Conservation (phyloP, 1,284 basidiomycete genomes). For the Moesziomyces aphidis region DNA sequence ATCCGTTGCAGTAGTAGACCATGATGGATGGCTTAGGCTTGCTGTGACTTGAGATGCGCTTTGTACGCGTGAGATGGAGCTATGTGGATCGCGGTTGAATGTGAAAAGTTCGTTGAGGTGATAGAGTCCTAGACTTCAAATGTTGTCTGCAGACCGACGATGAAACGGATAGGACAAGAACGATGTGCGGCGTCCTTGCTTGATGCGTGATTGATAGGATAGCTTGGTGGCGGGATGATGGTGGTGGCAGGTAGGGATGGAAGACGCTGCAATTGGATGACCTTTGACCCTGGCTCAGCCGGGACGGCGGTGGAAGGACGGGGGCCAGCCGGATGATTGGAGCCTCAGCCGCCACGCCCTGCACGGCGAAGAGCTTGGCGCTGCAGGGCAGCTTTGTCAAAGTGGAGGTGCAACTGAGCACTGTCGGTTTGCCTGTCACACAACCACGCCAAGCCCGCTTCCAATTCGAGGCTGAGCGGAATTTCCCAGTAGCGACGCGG, state of each 20-base stretch:
- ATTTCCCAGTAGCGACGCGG: not conserved
- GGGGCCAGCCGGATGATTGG: not conserved
- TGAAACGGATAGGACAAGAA: too few relatives aligned
- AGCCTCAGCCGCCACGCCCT: not conserved
- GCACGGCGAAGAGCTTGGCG: constrained; percentile 14
- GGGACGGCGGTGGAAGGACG: not conserved
- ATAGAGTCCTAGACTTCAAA: not conserved
- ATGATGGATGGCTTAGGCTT: constrained; percentile 3
- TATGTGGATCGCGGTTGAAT: not conserved
- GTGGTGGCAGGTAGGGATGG: not conserved
- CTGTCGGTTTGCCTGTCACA: not conserved
- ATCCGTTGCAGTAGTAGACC: constrained; percentile 33
- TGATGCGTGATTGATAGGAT: not conserved
- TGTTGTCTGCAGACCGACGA: not conserved
- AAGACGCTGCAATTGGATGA: not conserved
- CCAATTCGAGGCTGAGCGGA: not conserved
- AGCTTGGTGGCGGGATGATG: not conserved
- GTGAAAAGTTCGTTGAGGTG: too few relatives aligned
- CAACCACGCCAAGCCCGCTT: not conserved
- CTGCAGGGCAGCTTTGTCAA: constrained; percentile 23
- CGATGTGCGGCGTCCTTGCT: not conserved
- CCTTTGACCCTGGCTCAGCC: too few relatives aligned
- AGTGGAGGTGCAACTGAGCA: constrained; percentile 14
- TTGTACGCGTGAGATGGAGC: too few relatives aligned
- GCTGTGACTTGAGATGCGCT: not conserved